Evolutionary conservation across 768 basidiomycete genomes (phyloP).

Genomic region (Podaxis carcinomalis): DNA sequence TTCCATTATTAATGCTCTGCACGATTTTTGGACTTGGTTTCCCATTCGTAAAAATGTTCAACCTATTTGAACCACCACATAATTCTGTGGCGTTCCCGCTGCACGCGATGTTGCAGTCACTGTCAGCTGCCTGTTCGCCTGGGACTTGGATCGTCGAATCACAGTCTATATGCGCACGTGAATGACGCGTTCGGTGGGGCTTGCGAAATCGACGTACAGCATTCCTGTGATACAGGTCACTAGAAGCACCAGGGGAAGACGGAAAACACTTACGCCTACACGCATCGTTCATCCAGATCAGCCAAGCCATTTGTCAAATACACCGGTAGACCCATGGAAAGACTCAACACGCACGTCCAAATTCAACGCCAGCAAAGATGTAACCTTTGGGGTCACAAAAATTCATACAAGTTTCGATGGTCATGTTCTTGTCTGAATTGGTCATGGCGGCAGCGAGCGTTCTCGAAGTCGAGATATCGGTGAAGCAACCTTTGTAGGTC

Average conservation of each 20-base stretch:
- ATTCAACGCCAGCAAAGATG: conserved; percentile 64
- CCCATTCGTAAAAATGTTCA: conserved; percentile 57
- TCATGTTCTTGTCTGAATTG: conserved; percentile 49
- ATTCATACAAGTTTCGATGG: conserved; percentile 37
- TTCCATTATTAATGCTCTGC: conserved; percentile 36
- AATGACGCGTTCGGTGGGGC: not conserved
- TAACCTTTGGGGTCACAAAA: conserved; percentile 33
- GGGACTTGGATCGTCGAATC: conserved; percentile 52
- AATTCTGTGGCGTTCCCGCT: conserved; percentile 48
- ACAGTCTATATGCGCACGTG: conserved; percentile 38
- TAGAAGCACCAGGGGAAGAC: not conserved
- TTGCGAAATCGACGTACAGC: conserved; percentile 27
- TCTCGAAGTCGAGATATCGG: conserved; percentile 39
- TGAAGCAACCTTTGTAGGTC: conserved; percentile 14
- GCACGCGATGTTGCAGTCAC: conserved; percentile 51
- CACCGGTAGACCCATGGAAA: not conserved
- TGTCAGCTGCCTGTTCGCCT: conserved; percentile 34
- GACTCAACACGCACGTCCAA: conserved; percentile 37
- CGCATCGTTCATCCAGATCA: not conserved
- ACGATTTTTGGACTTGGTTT: conserved; percentile 43
- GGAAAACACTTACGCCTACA: conserved; percentile 5
- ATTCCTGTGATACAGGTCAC: conserved; percentile 26
- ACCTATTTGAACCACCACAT: conserved; percentile 48
- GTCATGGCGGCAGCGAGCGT: conserved; percentile 43
- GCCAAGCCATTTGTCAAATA: not conserved